These are phyloP conservation scores for Xanthoconium stramineum DNA, from an alignment of 768 basidiomycete genomes.

Conservation along the genomic window DNA sequence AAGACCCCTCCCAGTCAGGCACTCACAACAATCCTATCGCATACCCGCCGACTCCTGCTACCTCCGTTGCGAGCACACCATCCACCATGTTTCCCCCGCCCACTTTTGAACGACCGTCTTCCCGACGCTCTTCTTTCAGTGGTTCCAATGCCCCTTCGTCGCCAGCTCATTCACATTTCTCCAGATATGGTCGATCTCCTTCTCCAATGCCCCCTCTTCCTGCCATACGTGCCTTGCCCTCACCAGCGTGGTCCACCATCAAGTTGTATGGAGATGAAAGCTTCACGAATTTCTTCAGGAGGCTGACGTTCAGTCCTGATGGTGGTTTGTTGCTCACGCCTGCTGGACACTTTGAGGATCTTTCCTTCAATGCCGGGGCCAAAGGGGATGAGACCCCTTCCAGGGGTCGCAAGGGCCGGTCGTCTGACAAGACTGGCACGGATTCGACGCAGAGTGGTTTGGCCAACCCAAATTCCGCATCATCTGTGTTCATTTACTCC, in stretches of 20 bases:
- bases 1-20: slow-evolving; percentile 28
- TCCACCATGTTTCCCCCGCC: slow-evolving; percentile 44
- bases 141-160: slow-evolving; percentile 79
- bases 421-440: slow-evolving; percentile 32
- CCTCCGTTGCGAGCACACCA: slow-evolving; percentile 66
- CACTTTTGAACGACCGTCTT: slow-evolving; percentile 63
- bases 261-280: slow-evolving; percentile 94
- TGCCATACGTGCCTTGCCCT: slow-evolving; percentile 74
- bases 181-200: slow-evolving; percentile 75
- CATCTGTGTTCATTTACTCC: slow-evolving; percentile 91
- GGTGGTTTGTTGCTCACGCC: slow-evolving; percentile 92
- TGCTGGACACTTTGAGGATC: slow-evolving; percentile 96
- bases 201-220: slow-evolving; percentile 92
- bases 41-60: slow-evolving; percentile 58
- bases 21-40: slow-evolving; percentile 29
- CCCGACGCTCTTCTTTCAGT: slow-evolving; percentile 63
- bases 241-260: slow-evolving; percentile 62
- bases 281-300: slow-evolving; percentile 92
- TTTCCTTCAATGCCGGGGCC: slow-evolving; percentile 45
- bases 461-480: slow-evolving; percentile 37
- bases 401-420: slow-evolving; percentile 58
- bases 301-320: slow-evolving; percentile 92
- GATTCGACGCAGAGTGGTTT: slow-evolving; percentile 31
- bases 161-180: slow-evolving; percentile 53
- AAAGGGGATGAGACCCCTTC: slow-evolving; percentile 42